Evolutionary conservation across 2,329 filamentous ascomycete species (phyloP), one percentile per base, ranked within the genome.

Genomic region (Fusarium buharicum): DNA sequence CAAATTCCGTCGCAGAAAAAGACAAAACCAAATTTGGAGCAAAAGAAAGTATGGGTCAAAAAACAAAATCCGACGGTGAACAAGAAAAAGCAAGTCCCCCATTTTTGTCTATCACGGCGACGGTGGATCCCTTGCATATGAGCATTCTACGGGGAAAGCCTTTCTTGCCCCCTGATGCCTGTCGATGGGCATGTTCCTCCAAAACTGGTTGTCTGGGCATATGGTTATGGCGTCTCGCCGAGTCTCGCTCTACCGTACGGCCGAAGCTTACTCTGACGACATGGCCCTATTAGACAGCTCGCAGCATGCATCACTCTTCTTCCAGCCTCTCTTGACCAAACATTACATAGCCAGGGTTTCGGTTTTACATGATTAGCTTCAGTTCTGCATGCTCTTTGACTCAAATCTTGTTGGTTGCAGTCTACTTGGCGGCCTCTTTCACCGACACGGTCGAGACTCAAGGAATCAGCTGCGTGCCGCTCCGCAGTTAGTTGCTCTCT

Each of bases 81-180:
- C 34, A 43, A 46, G 53, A 41, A 63, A 58, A 59, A 63, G 45
- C 44, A 56, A 66, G 24, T 39, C 38, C 17, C 4, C 28, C 12
- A 43, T 43, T 10, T 18, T 37, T 9, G 39, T 40, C 36, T 30
- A 46, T 41, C 59, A 46, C 43, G 27, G 31, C 36, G 18, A 20
- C 31, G 22, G 24, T 36, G 45, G 46, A 51, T 54, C 47, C 60
- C 48, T 59, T 62, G 57, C 57, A 50, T 44, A 39, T n/a, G 38
- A 20, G 20, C 37, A 52, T 28, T 46, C 18, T 7, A 13, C 16
- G 18, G 30, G 50, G 50, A 38, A 50, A 45, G 40, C 9, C 39
- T 27, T 10, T 43, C 17, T 37, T 37, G 36, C 6, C 5, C 20
- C 18, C 16, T n/a, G 18, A 28, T 33, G 43, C 16, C 22, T 49